Evolutionary conservation across 805 yeast genomes (phyloP), one percentile per base, ranked within the genome.

Genomic region (Saccharomycopsis sp.): DNA sequence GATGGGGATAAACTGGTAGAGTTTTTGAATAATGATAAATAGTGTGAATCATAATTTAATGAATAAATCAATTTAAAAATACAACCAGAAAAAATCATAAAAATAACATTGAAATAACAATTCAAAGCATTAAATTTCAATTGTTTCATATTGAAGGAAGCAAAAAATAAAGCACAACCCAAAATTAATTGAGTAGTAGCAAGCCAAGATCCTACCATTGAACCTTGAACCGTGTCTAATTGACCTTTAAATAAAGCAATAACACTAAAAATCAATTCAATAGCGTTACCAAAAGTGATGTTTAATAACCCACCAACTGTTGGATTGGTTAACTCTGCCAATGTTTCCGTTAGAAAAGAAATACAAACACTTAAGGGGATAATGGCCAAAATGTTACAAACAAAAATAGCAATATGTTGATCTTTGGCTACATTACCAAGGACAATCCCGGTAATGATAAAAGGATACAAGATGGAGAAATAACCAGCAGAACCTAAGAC

Each of bases 1-100:
- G 42, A 28, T 15, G 48, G 48, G 20, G 56, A 56, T 18, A 55
- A 39, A 21, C 50, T 40, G 10, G 48, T 42, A 12, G 40, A 31
- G n/a, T 34, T 27, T 9, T 18, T 18, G 30, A 31, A 33, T 6
- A 5, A 14, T 5, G 51, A 46, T n/a, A 37, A 39, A 13, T n/a
- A n/a, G n/a, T 37, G 32, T 4, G 42, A 38, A 19, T 28, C 21
- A 17, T 38, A 34, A 27, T 44, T 44, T 14, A 44, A 21, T 20
- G 38, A 14, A 17, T 32, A 32, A 19, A 44, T 40, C 36, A 44
- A 14, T 21, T 42, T 44, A 26, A 38, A 30, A 17, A 41, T 27
- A 23, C 41, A 34, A 14, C 45, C 48, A 31, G 35, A 30, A 17
- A 41, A 44, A 20, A 42, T 36, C 39, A 44, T 41, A 23, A 40